Evolutionary conservation across 768 basidiomycete genomes (phyloP).

Genomic region (Myochromella boudieri): DNA sequence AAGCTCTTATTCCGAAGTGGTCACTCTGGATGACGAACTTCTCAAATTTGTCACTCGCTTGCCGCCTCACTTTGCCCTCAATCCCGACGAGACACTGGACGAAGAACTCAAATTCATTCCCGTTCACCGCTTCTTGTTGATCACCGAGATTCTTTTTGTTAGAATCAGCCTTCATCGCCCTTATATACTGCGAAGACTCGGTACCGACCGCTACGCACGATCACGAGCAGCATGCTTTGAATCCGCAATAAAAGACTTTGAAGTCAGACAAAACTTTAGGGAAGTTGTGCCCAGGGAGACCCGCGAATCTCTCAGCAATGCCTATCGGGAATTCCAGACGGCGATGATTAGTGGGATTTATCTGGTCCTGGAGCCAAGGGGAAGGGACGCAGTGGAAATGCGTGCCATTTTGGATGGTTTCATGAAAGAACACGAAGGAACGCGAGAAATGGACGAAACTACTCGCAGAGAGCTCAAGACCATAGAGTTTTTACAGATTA

Average conservation of each 20-base stretch:
- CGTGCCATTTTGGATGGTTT: constrained; percentile 79
- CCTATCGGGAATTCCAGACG: constrained; percentile 85
- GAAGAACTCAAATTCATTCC: constrained; percentile 63
- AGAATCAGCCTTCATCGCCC: constrained; percentile 85
- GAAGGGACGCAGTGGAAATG: constrained; percentile 68
- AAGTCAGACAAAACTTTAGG: constrained; percentile 70
- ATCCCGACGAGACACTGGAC: constrained; percentile 80
- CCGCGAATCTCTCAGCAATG: constrained; percentile 72
- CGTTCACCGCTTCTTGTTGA: constrained; percentile 83
- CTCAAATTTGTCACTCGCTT: constrained; percentile 72
- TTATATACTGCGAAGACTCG: constrained; percentile 78
- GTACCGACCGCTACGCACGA: constrained; percentile 76
- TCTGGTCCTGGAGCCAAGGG: constrained; percentile 75
- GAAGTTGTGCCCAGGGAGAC: constrained; percentile 61
- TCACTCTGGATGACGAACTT: constrained; percentile 80
- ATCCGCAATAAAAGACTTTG: constrained; percentile 84
- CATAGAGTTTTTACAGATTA: constrained; percentile 76
- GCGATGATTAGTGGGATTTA: constrained; percentile 91
- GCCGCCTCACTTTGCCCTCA: constrained; percentile 75
- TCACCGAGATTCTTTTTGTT: constrained; percentile 87
- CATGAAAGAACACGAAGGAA: constrained; percentile 63
- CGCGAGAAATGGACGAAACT: constrained; percentile 77
- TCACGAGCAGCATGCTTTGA: constrained; percentile 90
- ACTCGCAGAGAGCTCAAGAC: constrained; percentile 82
- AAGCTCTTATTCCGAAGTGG: constrained; percentile 82